Evolutionary conservation across 2,329 filamentous ascomycete species (phyloP).

Genomic region (Parafenestella ontariensis): DNA sequence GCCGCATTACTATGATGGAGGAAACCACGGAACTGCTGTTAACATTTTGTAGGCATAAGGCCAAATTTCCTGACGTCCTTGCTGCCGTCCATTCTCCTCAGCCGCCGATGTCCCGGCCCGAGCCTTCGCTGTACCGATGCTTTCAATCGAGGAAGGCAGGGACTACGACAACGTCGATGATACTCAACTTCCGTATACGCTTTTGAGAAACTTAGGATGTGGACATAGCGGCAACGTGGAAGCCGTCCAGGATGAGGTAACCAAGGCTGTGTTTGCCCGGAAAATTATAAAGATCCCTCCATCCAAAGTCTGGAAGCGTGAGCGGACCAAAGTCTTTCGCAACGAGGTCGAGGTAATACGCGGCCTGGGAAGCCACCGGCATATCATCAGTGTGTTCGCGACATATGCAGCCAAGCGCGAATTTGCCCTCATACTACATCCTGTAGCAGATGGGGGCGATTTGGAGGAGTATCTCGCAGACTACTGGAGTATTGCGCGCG

Average conservation of each 20-base stretch:
- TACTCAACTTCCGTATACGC: neutral
- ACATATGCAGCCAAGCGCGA: slow-evolving; percentile 14
- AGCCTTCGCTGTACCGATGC: neutral
- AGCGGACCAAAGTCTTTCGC: slow-evolving; percentile 3
- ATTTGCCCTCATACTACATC: slow-evolving; percentile 21
- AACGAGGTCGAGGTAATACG: slow-evolving; percentile 21
- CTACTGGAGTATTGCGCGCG: neutral
- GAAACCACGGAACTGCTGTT: too few relatives aligned
- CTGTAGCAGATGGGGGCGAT: slow-evolving; percentile 26
- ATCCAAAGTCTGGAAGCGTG: too few relatives aligned
- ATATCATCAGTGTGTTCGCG: slow-evolving; percentile 21
- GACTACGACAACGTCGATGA: slow-evolving; percentile 1
- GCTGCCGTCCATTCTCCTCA: too few relatives aligned
- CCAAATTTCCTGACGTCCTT: too few relatives aligned
- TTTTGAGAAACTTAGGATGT: neutral
- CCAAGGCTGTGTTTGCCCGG: neutral
- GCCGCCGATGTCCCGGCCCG: too few relatives aligned
- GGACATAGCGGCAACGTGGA: slow-evolving; percentile 1
- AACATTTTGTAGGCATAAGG: too few relatives aligned
- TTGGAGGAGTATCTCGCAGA: slow-evolving; percentile 21
- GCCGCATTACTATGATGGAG: too few relatives aligned
- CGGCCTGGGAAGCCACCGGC: slow-evolving; percentile 11
- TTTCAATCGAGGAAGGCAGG: slow-evolving; percentile 1
- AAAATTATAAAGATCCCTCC: too few relatives aligned
- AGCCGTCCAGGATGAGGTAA: neutral